Base-by-base conservation (phyloP, 2,329 filamentous ascomycete genomes). In the Ceratocystis cacaofunesta region DNA sequence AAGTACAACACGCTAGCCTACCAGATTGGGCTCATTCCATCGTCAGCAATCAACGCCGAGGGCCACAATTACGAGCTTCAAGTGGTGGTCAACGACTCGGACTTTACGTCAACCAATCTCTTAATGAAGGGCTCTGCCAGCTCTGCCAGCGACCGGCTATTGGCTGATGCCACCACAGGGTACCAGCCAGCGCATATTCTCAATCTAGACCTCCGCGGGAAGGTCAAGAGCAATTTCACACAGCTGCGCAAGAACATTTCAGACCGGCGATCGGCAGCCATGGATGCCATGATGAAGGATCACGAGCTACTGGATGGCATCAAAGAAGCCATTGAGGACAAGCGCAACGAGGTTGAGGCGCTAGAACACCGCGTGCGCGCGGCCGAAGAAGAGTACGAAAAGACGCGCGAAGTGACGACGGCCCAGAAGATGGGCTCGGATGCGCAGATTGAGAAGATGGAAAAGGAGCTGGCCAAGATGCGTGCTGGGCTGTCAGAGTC, bases 381-480 rank as follows among this genome's bases (percentile, higher is more conserved):
- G 19, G 92, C 92, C 0, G 89, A 95, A 73, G 90, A 95, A 72
- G 92, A 96, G 73, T 95, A 96, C 73, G 91, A 96, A 72, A 91
- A 90, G 76, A 92, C 90, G 22, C 92, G 92, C 72, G 94, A 96
- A 79, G 80, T 82, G 67, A 92, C 89, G 6, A 89, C 83, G 58
- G 89, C 91, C 19, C 90, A 96, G 74, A 95, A 95, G 77, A 84
- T 92, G 73, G 87, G 86, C 6, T 90, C 87, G 1, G 94, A 97
- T 73, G 85, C 92, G 7, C 92, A 97, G 74, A 96, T 99, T 71
- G 94, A 99, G 76, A 94, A 94, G 79, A 95, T 96, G 87, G 94
- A 99, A 77, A 96, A 96, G 76, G 92, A 99, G 74, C 79, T 99
- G n/a, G 88, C 89, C 60, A 90, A 91, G 74, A 95, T 97, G 90